Conservation (phyloP, 257 asterid species). For the Marsdenia floribunda region DNA sequence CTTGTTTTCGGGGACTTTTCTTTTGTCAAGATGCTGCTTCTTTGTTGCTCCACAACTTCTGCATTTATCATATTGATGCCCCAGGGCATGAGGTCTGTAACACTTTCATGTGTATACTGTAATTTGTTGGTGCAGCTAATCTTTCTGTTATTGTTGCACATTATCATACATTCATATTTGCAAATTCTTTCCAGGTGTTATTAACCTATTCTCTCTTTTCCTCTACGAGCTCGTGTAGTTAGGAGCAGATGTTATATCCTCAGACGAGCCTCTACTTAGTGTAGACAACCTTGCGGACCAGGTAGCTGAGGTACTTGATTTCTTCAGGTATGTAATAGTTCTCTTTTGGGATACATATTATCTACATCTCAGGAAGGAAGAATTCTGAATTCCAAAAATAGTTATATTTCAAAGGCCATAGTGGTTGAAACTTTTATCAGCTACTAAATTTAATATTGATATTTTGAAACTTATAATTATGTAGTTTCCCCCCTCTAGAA, state of each 20-base stretch:
- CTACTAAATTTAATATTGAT: background rate
- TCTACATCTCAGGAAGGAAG: background rate
- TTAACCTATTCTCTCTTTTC: conserved; percentile 19
- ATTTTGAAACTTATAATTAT: background rate
- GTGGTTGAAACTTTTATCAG: background rate
- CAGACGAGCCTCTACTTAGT: conserved; percentile 49
- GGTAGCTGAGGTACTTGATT: conserved; percentile 66
- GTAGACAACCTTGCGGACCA: conserved; percentile 80
- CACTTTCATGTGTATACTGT: background rate
- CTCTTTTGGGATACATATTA: background rate
- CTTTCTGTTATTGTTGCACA: background rate
- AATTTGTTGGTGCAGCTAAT: background rate
- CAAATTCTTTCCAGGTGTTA: background rate
- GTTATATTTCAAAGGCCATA: background rate
- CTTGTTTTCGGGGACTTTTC: conserved; percentile 71
- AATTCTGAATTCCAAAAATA: background rate
- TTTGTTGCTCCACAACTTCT: conserved; percentile 69
- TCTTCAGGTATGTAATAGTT: conserved; percentile 45
- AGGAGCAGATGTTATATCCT: conserved; percentile 54
- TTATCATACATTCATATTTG: background rate
- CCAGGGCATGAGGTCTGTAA: conserved; percentile 75
- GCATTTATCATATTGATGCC: conserved; percentile 67
- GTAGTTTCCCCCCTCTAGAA: background rate
- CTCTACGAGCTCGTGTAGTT: conserved; percentile 49
- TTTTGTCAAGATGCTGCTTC: conserved; percentile 64